Percentiles rank a stretch among this genome's conserved stretches.
phyloP scores from a whole-genome alignment of 2,329 filamentous ascomycete species.

The Massarina eburnea region DNA sequence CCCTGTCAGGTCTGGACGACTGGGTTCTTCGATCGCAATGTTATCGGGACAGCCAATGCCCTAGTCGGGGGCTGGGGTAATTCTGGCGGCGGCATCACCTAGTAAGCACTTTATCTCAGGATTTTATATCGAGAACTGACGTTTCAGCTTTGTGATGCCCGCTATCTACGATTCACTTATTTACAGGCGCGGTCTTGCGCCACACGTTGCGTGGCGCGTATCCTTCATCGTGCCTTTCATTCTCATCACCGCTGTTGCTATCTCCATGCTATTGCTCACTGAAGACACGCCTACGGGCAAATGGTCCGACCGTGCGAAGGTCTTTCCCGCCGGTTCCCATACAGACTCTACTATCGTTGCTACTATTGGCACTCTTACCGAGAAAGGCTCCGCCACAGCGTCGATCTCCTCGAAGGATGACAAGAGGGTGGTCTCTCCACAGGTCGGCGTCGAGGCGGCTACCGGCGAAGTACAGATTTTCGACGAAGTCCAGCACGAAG shows the following conservation, averaged over 20 bases:
- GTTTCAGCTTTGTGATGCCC: constrained; percentile 76
- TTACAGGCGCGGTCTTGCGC: constrained; percentile 56
- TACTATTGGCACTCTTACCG: constrained; percentile 54
- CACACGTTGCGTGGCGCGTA: constrained; percentile 78
- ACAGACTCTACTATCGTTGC: constrained; percentile 54
- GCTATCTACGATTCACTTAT: constrained; percentile 81
- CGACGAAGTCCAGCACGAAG: constrained; percentile 61
- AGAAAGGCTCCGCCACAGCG: constrained; percentile 36
- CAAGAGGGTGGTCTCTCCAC: constrained; percentile 27
- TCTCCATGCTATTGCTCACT: constrained; percentile 72
- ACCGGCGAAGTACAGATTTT: constrained; percentile 56
- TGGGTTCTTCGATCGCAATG: constrained; percentile 89
- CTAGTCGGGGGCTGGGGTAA: constrained; percentile 85
- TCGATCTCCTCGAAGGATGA: constrained; percentile 44
- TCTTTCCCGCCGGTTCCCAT: constrained; percentile 55
- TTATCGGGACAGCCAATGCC: constrained; percentile 86
- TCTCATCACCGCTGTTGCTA: constrained; percentile 66
- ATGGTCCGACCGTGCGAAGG: constrained; percentile 72
- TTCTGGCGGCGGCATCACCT: constrained; percentile 85
- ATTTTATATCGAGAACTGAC: constrained; percentile 11
- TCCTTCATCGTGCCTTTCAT: constrained; percentile 83
- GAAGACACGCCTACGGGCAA: constrained; percentile 81
- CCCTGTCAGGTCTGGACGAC: constrained; percentile 93
- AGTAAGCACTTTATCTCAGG: constrained; percentile 43
- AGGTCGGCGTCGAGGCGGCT: constrained; percentile 48